A percentile compares a stretch with the other conserved stretches of the same genome.
Evolutionary conservation across 257 asterid species (phyloP).

Genomic region (Solanum virginianum): DNA sequence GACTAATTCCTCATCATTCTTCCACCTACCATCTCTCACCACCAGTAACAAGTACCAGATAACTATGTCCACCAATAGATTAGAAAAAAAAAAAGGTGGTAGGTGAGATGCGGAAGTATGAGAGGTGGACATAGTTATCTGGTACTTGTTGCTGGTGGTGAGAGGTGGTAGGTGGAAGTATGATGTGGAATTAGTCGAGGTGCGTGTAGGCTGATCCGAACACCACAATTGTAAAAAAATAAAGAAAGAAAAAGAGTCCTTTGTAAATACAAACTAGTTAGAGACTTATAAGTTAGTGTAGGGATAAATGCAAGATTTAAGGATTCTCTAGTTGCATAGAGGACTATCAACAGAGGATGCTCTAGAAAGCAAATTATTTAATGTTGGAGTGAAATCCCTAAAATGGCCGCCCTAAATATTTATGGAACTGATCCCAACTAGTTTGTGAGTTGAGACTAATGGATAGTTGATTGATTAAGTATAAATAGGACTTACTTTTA

Average conservation of each 20-base stretch:
- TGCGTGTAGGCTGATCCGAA: too few relatives aligned
- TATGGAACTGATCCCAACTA: not conserved
- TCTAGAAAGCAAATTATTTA: not conserved
- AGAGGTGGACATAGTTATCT: too few relatives aligned
- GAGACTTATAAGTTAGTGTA: not conserved
- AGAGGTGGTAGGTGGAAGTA: too few relatives aligned
- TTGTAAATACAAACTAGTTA: not conserved
- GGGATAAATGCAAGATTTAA: not conserved
- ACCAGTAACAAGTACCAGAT: too few relatives aligned
- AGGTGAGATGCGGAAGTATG: too few relatives aligned
- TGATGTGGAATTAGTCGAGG: too few relatives aligned
- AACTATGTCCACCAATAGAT: too few relatives aligned
- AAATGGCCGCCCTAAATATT: not conserved
- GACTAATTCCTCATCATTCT: too few relatives aligned
- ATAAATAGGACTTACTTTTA: not conserved
- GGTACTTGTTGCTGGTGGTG: too few relatives aligned
- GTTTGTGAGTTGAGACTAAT: not conserved
- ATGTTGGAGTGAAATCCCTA: not conserved
- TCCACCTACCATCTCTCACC: too few relatives aligned
- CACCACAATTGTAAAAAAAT: too few relatives aligned
- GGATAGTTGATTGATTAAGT: not conserved
- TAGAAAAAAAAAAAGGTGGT: not conserved
- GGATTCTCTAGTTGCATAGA: not conserved
- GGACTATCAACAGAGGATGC: too few relatives aligned
- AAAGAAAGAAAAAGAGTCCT: not conserved